phyloP scores from a whole-genome alignment of 2,329 filamentous ascomycete genomes.

The Arthrobotrys musiformis region DNA sequence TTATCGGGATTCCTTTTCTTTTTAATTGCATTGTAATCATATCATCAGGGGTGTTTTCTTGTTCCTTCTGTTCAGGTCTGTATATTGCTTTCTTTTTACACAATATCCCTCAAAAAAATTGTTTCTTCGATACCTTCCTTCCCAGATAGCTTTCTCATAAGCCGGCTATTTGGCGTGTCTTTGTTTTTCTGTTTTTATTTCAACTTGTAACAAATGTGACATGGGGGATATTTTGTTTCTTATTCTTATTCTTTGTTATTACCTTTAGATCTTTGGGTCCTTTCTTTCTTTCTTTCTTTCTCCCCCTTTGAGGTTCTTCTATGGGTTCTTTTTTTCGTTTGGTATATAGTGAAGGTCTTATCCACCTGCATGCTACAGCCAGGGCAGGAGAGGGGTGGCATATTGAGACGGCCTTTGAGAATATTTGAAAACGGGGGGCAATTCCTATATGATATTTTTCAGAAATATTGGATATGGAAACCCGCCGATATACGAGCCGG shows the following conservation, averaged over 20 bases:
- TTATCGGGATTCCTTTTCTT: not conserved
- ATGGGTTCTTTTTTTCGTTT: constrained; percentile 2
- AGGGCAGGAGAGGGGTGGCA: constrained; percentile 12
- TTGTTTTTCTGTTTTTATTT: constrained; percentile 14
- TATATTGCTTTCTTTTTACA: constrained; percentile 26
- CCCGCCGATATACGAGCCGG: not conserved
- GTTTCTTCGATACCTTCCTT: constrained; percentile 39
- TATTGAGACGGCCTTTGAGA: constrained; percentile 11
- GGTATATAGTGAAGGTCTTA: constrained; percentile 1
- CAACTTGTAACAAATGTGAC: constrained; percentile 17
- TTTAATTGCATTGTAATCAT: constrained; percentile 51
- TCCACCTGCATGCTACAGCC: constrained; percentile 7
- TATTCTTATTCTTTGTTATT: constrained; percentile 16
- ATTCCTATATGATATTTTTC: constrained; percentile 7
- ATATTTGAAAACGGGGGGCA: not conserved
- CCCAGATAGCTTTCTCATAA: not conserved
- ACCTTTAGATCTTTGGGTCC: constrained; percentile 12
- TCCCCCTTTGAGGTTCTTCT: not conserved
- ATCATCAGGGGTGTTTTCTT: constrained; percentile 18
- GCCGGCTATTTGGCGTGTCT: not conserved
- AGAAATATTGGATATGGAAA: constrained; percentile 14
- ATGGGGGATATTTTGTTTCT: constrained; percentile 19
- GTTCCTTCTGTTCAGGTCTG: constrained; percentile 16
- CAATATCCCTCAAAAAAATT: constrained; percentile 17
- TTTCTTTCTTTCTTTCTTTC: not conserved